A percentile compares a stretch with the other conserved stretches of the same genome.
Evolutionary conservation across 805 yeast species (phyloP).

Genomic region (Candida palmyrensis): DNA sequence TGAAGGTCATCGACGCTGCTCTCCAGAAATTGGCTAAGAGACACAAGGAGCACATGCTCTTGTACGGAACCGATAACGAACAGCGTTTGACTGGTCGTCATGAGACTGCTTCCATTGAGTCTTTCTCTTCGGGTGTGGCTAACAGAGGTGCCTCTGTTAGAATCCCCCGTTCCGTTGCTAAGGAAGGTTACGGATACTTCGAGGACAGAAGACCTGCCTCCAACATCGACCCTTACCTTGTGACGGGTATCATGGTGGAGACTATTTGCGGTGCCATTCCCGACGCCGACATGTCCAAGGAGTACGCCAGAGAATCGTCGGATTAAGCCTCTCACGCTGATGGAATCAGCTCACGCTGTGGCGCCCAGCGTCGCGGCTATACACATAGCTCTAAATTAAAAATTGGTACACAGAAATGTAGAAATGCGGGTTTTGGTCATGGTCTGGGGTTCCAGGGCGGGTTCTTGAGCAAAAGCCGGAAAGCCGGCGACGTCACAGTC

Average conservation of each 20-base stretch:
- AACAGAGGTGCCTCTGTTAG: conserved; percentile 99
- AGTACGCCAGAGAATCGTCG: conserved; percentile 68
- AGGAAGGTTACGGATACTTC: conserved; percentile 96
- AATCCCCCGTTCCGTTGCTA: conserved; percentile 98
- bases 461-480: no score
- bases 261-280: conserved; percentile 93
- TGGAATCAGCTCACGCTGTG: background rate
- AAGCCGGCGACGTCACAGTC: no score
- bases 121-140: conserved; percentile 96
- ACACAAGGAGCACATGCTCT: conserved; percentile 92
- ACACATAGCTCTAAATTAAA: no score
- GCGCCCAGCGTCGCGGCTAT: no score
- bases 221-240: conserved; percentile 98
- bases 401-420: no score
- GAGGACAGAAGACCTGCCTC: conserved; percentile 99
- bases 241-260: conserved; percentile 97
- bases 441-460: no score
- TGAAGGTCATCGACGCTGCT: conserved; percentile 89
- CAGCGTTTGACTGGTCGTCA: conserved; percentile 96
- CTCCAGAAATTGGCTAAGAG: conserved; percentile 91
- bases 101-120: conserved; percentile 93
- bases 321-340: conserved; percentile 12
- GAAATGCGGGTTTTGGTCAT: no score
- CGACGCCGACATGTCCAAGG: conserved; percentile 92
- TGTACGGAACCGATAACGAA: conserved; percentile 95